A percentile compares a stretch with the other conserved stretches of the same genome.
Conservation (phyloP, 306 rosid species). For the Gleditsia sinensis region DNA sequence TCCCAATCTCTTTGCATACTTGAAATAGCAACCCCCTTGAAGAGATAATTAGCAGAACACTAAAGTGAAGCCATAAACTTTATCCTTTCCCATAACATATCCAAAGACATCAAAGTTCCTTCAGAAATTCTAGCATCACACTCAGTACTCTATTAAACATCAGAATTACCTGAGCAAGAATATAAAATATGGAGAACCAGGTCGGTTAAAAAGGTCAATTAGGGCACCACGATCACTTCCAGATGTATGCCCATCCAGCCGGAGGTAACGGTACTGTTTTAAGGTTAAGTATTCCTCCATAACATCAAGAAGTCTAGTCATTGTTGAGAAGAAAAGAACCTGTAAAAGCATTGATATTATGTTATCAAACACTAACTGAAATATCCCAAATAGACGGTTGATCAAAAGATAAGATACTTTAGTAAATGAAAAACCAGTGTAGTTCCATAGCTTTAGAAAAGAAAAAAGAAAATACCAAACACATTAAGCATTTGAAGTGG, state of each 20-base stretch:
- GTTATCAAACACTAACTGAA: constrained; percentile 24
- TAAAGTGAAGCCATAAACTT: no score
- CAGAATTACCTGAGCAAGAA: constrained; percentile 84
- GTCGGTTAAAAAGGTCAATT: constrained; percentile 76
- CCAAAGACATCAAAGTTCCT: no score
- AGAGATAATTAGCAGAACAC: no score
- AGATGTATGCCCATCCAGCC: constrained; percentile 97
- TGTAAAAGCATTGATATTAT: constrained; percentile 38
- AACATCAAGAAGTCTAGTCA: constrained; percentile 98
- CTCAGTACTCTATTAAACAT: constrained; percentile 1
- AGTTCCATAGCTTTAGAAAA: constrained; percentile 18
- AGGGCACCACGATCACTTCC: constrained; percentile 97
- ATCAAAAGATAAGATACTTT: background rate
- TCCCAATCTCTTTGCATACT: no score
- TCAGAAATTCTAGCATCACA: no score
- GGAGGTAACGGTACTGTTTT: constrained; percentile 88
- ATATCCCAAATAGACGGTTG: background rate
- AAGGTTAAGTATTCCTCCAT: constrained; percentile 94
- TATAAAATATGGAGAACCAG: constrained; percentile 83
- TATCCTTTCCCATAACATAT: no score
- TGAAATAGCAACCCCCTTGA: no score
- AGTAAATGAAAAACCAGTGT: background rate
- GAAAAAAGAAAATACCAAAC: constrained; percentile 22
- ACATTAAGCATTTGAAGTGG: constrained; percentile 16
- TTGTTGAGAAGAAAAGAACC: constrained; percentile 99